Conservation (phyloP, 805 yeast genomes). For the Yarrowia hollandica region DNA sequence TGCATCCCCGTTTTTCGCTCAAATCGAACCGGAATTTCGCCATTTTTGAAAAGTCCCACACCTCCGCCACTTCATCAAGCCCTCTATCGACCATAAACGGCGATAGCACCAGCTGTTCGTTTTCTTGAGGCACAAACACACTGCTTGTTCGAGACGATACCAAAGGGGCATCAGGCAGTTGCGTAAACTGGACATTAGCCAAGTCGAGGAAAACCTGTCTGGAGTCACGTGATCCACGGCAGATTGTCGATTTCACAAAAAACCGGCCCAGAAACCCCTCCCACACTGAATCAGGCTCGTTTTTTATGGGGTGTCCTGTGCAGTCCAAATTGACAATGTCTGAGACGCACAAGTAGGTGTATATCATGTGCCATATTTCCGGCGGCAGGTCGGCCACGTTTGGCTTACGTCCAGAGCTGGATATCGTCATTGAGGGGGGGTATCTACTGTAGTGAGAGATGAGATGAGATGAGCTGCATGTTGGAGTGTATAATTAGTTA, state of each 20-base stretch:
- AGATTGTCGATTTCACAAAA: not conserved
- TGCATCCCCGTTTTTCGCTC: not conserved
- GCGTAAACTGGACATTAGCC: not conserved
- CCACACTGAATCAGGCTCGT: not conserved
- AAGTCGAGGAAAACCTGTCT: not conserved
- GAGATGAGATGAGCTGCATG: too few relatives aligned
- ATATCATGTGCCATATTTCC: slow-evolving; percentile 9
- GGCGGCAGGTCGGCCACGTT: not conserved
- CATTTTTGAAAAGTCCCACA: not conserved
- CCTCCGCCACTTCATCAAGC: not conserved
- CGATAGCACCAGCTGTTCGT: not conserved
- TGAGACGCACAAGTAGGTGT: not conserved
- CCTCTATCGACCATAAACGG: not conserved
- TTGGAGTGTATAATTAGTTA: too few relatives aligned
- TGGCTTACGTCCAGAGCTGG: not conserved
- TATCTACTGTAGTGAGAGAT: too few relatives aligned
- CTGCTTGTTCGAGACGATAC: not conserved
- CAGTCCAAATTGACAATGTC: not conserved
- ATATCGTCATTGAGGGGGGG: not conserved
- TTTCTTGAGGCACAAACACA: not conserved
- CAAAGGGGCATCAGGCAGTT: not conserved
- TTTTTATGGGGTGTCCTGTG: not conserved
- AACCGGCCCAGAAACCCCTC: not conserved
- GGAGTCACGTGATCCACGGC: not conserved
- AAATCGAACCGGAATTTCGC: not conserved